Evolutionary conservation across 164 flowering plant genomes (phyloP).

Genomic region (Umbilicus rupestris): DNA sequence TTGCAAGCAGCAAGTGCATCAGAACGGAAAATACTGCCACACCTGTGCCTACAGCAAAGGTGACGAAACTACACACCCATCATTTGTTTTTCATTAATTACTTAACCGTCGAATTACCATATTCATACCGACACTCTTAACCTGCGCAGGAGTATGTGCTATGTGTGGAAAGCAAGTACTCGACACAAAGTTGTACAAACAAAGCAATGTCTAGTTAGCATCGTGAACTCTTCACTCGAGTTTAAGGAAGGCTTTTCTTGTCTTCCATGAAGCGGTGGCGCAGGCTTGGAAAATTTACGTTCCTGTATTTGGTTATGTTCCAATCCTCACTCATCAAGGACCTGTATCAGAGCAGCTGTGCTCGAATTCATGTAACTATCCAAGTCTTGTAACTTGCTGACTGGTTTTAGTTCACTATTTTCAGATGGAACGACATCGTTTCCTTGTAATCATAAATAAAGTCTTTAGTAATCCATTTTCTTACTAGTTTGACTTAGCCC

Average conservation of each 20-base stretch:
- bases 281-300: not conserved
- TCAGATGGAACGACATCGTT: too few relatives aligned
- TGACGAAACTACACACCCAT: conserved; percentile 8
- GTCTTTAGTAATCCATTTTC: too few relatives aligned
- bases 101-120: not conserved
- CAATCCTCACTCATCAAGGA: too few relatives aligned
- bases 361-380: too few relatives aligned
- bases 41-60: conserved; percentile 96
- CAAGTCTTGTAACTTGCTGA: too few relatives aligned
- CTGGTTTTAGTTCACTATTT: too few relatives aligned
- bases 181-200: conserved; percentile 12
- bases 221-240: not conserved
- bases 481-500: too few relatives aligned
- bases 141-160: conserved; percentile 8
- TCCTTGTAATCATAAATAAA: too few relatives aligned
- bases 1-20: conserved; percentile 99
- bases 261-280: not conserved
- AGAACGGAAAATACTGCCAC: conserved; percentile 87
- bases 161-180: conserved; percentile 13
- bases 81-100: not conserved
- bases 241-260: not conserved
- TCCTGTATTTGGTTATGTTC: not conserved
- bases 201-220: conserved; percentile 8
- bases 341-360: too few relatives aligned
- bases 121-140: not conserved